phyloP scores from a whole-genome alignment of 2,329 filamentous ascomycete species.

The Xylariaceae sp. region DNA sequence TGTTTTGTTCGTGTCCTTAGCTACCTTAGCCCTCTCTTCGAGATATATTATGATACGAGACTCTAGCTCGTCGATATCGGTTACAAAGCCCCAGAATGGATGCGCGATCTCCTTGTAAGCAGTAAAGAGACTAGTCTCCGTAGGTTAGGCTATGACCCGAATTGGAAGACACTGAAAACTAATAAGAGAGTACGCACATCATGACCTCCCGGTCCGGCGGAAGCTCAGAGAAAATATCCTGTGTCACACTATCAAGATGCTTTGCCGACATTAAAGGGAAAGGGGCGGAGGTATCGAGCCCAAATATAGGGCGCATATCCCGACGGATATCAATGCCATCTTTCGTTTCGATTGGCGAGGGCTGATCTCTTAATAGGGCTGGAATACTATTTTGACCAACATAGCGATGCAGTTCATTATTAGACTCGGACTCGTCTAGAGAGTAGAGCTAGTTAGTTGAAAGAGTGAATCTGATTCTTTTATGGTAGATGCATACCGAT shows the following conservation, averaged over 20 bases:
- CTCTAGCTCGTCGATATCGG: conserved; percentile 70
- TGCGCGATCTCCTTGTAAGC: conserved; percentile 72
- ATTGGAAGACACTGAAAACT: not conserved
- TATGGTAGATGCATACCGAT: conserved; percentile 34
- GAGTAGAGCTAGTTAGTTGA: conserved; percentile 17
- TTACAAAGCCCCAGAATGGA: conserved; percentile 71
- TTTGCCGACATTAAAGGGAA: conserved; percentile 71
- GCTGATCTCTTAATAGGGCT: conserved; percentile 67
- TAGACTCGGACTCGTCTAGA: conserved; percentile 58
- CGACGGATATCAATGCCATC: conserved; percentile 63
- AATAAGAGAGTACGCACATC: conserved; percentile 55
- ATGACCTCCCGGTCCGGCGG: conserved; percentile 70
- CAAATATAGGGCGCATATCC: conserved; percentile 70
- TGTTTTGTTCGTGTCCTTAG: conserved; percentile 52
- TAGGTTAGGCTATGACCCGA: not conserved
- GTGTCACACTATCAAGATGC: conserved; percentile 64
- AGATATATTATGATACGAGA: conserved; percentile 69
- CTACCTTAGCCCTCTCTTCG: conserved; percentile 65
- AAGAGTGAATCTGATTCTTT: not conserved
- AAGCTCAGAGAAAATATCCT: conserved; percentile 66
- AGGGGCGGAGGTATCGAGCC: conserved; percentile 68
- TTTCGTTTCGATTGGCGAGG: conserved; percentile 57
- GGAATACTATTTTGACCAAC: conserved; percentile 72
- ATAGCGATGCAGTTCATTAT: conserved; percentile 61
- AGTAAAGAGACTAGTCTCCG: conserved; percentile 60